A percentile compares a stretch with the other conserved stretches of the same genome.
phyloP scores from a whole-genome alignment of 805 yeast species.

The Dipodascus geniculatus region DNA sequence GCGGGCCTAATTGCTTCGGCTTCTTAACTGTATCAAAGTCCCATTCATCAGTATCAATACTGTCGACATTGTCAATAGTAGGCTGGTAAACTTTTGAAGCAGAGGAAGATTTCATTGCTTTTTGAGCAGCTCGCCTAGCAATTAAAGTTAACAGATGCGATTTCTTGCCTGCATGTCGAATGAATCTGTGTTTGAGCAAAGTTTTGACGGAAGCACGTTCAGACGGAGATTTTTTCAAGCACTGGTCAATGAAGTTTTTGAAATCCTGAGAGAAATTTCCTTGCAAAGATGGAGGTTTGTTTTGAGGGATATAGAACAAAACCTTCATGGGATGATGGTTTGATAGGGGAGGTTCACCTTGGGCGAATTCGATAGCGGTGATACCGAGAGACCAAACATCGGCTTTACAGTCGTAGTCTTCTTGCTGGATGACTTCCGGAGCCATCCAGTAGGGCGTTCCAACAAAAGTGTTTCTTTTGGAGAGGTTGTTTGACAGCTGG shows the following conservation, averaged over 20 bases:
- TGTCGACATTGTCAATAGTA: slow-evolving; percentile 7
- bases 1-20: neutral
- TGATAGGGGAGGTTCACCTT: slow-evolving; percentile 60
- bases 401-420: slow-evolving; percentile 55
- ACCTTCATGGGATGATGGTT: slow-evolving; percentile 46
- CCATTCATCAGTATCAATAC: slow-evolving; percentile 25
- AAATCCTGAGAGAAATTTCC: slow-evolving; percentile 36
- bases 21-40: slow-evolving; percentile 29
- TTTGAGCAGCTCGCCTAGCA: slow-evolving; percentile 24
- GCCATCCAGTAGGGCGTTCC: slow-evolving; percentile 90
- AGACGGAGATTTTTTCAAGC: slow-evolving; percentile 61
- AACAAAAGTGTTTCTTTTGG: slow-evolving; percentile 35
- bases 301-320: slow-evolving; percentile 38
- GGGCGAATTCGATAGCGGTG: slow-evolving; percentile 60
- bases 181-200: slow-evolving; percentile 54
- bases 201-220: slow-evolving; percentile 53
- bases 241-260: slow-evolving; percentile 54
- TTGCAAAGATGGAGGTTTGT: slow-evolving; percentile 33
- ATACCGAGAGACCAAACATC: slow-evolving; percentile 77
- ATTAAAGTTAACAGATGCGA: slow-evolving; percentile 30
- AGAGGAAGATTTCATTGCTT: slow-evolving; percentile 1
- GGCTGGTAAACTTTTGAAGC: slow-evolving; percentile 10
- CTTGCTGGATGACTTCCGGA: slow-evolving; percentile 93
- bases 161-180: slow-evolving; percentile 32
- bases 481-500: slow-evolving; percentile 45